Evolutionary conservation across 306 rosid species (phyloP).

Genomic region (Begonia peltatifolia): DNA sequence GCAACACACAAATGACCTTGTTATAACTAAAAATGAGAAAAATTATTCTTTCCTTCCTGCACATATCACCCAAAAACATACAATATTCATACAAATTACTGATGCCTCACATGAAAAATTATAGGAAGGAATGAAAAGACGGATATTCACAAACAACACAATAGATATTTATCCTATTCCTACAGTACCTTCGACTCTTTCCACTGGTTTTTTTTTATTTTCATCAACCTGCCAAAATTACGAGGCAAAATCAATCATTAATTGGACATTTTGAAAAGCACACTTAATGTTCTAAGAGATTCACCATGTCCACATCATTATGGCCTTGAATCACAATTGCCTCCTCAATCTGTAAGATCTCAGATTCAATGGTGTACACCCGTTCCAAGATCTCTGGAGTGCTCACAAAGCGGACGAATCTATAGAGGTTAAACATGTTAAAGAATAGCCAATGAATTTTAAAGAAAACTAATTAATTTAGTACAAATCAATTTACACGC

Average conservation of each 20-base stretch:
- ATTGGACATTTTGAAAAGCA: neutral
- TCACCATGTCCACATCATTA: conserved; percentile 29
- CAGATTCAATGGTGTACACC: conserved; percentile 69
- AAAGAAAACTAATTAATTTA: neutral
- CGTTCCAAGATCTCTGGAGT: conserved; percentile 95
- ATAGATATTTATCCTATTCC: conserved; percentile 7
- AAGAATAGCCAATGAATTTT: neutral
- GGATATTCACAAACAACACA: neutral
- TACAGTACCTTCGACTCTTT: conserved; percentile 43
- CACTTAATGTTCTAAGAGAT: neutral
- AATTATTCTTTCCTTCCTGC: neutral
- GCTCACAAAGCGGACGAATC: conserved; percentile 96
- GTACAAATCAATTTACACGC: too few relatives aligned
- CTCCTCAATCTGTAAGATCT: conserved; percentile 89
- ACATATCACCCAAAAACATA: too few relatives aligned
- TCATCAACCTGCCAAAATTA: conserved; percentile 53
- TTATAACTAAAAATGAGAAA: neutral
- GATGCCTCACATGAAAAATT: too few relatives aligned
- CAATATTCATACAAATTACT: too few relatives aligned
- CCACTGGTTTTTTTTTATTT: conserved; percentile 45
- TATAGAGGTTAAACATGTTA: conserved; percentile 12
- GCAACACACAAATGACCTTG: too few relatives aligned
- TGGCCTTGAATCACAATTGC: conserved; percentile 87
- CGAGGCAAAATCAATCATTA: conserved; percentile 6
- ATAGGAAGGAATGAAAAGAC: too few relatives aligned